Base-by-base conservation (phyloP, 371 early-diverging fungal species). In the Basidiobolus meristosporus region DNA sequence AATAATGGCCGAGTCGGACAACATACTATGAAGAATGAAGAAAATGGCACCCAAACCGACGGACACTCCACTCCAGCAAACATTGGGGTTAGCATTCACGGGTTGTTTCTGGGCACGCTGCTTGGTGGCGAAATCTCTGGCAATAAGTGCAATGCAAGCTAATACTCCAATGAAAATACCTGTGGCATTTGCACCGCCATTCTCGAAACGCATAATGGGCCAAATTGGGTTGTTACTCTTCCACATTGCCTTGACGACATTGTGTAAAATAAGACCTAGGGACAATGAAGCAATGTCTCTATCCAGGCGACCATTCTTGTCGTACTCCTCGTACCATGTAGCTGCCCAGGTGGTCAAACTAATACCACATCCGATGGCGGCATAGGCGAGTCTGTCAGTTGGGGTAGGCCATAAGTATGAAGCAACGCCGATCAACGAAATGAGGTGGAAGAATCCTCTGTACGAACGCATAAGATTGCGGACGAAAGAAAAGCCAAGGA, bases 201-300 rank as follows among this genome's bases (percentile, higher is more conserved):
- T 81, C 3, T 45, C 52, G 28, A 48, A 59, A 47, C 78, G 62
- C 82, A 81, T 81, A 26, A 79, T 74, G 16, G 77, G 71, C 84
- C 82, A 81, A 33, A 75, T 70, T 0, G 82, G 82, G 54, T 83
- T 81, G 59, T 78, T 77, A 3, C 80, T 70, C 46, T 68, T 72
- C 70, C 75, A 76, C 3, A 70, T 65, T 66, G 76, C 68, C 48
- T 77, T 78, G 47, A 77, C 68, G 0, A 75, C 70, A 28, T 71
- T 62, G 56, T 70, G 70, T 12, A 71, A 41, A 16, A 83, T 39
- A 26, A 83, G 56, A 31, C 84, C 84, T 1, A 77, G 53, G 36
- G 65, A 56, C 69, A 76, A 73, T 17, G 71, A 63, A 42, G 69
- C 56, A 15, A 65, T 63, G 16, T 70, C 66, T 31, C 69, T 62